Evolutionary conservation across 2,329 filamentous ascomycete species (phyloP).

Genomic region (Fusarium sp.): DNA sequence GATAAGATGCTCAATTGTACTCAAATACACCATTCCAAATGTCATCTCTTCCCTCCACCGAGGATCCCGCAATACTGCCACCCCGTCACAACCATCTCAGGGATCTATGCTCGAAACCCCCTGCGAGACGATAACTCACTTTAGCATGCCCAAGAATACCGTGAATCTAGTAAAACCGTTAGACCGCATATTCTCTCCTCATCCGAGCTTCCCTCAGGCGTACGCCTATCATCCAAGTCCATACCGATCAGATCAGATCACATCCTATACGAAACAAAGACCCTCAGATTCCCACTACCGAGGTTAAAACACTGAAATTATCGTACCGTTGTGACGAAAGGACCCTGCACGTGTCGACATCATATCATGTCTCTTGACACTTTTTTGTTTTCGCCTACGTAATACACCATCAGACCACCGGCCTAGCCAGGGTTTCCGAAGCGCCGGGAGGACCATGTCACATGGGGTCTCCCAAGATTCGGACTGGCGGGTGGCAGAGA

Average conservation of each 20-base stretch:
- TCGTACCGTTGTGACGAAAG: constrained; percentile 3
- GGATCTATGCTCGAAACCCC: neutral
- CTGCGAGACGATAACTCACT: neutral
- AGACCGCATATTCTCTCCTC: neutral
- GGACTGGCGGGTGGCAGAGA: neutral
- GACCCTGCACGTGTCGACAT: constrained; percentile 14
- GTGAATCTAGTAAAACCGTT: constrained; percentile 2
- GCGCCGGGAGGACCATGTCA: constrained; percentile 14
- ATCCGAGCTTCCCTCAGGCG: neutral
- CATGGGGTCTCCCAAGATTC: neutral
- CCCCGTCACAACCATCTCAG: neutral
- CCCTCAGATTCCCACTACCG: neutral
- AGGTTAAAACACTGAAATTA: neutral
- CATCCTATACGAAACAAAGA: neutral
- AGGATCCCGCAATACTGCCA: neutral
- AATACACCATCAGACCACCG: constrained; percentile 20
- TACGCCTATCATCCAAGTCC: neutral
- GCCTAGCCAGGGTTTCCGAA: neutral
- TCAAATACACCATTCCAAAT: too few relatives aligned
- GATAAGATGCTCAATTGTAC: neutral
- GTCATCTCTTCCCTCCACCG: neutral
- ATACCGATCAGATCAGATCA: neutral
- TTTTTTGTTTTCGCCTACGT: neutral
- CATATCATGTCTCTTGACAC: constrained; percentile 22
- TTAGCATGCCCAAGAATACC: neutral